Conservation (phyloP, 345 rosid genomes). For the Chamaenerion angustifolium region DNA sequence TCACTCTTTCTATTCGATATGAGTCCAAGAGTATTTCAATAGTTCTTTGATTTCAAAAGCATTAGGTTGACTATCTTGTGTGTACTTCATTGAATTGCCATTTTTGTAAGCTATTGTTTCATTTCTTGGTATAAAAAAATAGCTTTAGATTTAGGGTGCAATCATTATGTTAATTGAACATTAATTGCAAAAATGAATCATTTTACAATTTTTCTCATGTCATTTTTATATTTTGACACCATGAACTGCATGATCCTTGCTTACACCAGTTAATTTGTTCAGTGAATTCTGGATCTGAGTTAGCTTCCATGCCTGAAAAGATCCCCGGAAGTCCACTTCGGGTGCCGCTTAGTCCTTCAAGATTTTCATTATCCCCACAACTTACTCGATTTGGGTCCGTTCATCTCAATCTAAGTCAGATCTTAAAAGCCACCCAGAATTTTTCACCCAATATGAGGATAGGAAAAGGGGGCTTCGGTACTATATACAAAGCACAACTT, state of each 20-base stretch:
- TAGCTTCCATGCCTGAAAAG: slow-evolving; percentile 21
- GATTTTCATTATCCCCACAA: slow-evolving; percentile 60
- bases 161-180: too few species aligned
- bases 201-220: too few species aligned
- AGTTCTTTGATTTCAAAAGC: too few species aligned
- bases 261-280: slow-evolving; percentile 12
- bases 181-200: too few species aligned
- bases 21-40: too few species aligned
- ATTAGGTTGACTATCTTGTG: too few species aligned
- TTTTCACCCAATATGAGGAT: slow-evolving; percentile 49
- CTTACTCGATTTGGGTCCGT: slow-evolving; percentile 52
- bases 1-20: too few species aligned
- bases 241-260: not conserved
- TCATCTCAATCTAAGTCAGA: slow-evolving; percentile 47
- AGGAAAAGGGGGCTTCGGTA: slow-evolving; percentile 95
- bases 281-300: slow-evolving; percentile 55
- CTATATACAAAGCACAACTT: slow-evolving; percentile 61
- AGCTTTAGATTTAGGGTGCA: too few species aligned
- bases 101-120: too few species aligned
- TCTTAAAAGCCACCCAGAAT: slow-evolving; percentile 49
- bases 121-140: too few species aligned
- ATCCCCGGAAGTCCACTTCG: slow-evolving; percentile 59
- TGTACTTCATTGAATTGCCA: too few species aligned
- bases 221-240: too few species aligned
- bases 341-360: slow-evolving; percentile 80